Base-by-base conservation (phyloP, 371 early-diverging fungal genomes). In the Actinomortierella ambigua region DNA sequence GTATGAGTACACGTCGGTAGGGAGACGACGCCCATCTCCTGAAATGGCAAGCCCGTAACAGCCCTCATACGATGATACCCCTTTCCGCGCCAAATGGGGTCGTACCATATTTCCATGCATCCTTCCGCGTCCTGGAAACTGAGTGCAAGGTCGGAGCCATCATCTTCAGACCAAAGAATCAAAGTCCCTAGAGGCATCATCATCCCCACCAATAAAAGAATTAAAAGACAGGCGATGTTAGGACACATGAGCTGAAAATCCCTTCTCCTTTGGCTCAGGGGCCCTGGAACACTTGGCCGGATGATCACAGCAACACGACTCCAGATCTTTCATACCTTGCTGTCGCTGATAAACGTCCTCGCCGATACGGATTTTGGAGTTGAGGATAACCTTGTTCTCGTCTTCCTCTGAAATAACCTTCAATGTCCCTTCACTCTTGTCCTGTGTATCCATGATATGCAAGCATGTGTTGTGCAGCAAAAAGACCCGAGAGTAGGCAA, bases 141-240 rank as follows among this genome's bases (percentile, higher is more conserved):
- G 29, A 97, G 81, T 5, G 97, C 96, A 22, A 94, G 77, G 66
- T 96, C 96, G 39, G 79, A 67, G 15, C 86, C 86, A 28, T 83
- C 81, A 8, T 85, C 87, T 55, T 95, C 95, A 15, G 93, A 90
- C 96, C 96, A 97, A n/a, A 93, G 90, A 77, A 96, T 93, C 63
- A 95, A 69, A 6, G 95, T 95, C 22, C 89, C 96, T 94, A 79
- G 7, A 18, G 24, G 28, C 57, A 53, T n/a, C 26, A 23, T 5
- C 28, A 14, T n/a, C n/a, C n/a, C n/a, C n/a, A n/a, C n/a, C n/a
- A 53, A 42, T 1, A 40, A 23, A 48, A 46, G 17, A 58, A 43
- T 22, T 24, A n/a, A n/a, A n/a, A n/a, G n/a, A n/a, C n/a, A 29
- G 27, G 51, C 40, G 48, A 57, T 24, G 20, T 50, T 23, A 34